phyloP scores from a whole-genome alignment of 345 rosid genomes.

The Noccaea caerulescens region DNA sequence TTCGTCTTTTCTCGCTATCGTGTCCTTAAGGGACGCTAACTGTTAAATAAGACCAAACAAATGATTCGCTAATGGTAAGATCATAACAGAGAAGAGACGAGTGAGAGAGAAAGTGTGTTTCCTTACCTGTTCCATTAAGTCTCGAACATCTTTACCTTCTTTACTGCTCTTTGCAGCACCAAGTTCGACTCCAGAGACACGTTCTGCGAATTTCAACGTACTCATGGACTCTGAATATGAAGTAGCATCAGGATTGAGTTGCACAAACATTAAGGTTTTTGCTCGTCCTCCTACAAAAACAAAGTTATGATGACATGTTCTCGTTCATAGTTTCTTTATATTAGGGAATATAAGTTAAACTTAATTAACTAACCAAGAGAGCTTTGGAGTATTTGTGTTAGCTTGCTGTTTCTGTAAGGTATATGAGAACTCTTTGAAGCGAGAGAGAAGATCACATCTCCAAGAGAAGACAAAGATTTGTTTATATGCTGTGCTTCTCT shows the following conservation, averaged over 20 bases:
- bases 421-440: conserved; percentile 86
- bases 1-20: conserved; percentile 74
- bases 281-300: conserved; percentile 83
- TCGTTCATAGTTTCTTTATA: neutral
- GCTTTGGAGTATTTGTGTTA: conserved; percentile 90
- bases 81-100: conserved; percentile 1
- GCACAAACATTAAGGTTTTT: conserved; percentile 95
- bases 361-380: conserved; percentile 59
- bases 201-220: conserved; percentile 93
- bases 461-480: conserved; percentile 90
- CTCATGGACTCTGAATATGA: conserved; percentile 85
- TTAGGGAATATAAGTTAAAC: neutral
- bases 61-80: conserved; percentile 9
- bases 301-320: neutral
- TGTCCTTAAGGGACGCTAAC: conserved; percentile 86
- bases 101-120: neutral
- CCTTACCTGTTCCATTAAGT: conserved; percentile 84
- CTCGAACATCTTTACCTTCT: conserved; percentile 80
- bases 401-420: conserved; percentile 98
- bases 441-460: conserved; percentile 91
- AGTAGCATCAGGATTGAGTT: conserved; percentile 80
- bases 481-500: conserved; percentile 98
- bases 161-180: conserved; percentile 92
- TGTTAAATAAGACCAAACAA: conserved; percentile 33
- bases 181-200: conserved; percentile 94